Conservation (phyloP, 2,329 filamentous ascomycete species). For the Exophiala mesophila region DNA sequence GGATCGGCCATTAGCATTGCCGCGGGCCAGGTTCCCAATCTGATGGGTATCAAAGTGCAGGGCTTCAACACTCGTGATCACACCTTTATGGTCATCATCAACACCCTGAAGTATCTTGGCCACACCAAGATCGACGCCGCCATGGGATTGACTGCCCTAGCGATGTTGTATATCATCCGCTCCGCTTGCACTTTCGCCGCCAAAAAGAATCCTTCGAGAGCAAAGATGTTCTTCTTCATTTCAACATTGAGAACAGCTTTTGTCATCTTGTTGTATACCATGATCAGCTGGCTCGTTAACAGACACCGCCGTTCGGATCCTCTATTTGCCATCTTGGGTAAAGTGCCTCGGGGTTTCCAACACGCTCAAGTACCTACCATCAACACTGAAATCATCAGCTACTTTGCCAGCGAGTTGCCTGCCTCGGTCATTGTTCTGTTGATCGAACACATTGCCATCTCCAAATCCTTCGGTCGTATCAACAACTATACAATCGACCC, state of each 20-base stretch:
- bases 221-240: slow-evolving; percentile 82
- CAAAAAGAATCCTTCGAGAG: slow-evolving; percentile 62
- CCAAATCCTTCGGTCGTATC: slow-evolving; percentile 90
- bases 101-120: slow-evolving; percentile 69
- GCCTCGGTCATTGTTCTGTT: slow-evolving; percentile 88
- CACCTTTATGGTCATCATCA: slow-evolving; percentile 78
- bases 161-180: slow-evolving; percentile 72
- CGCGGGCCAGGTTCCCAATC: slow-evolving; percentile 71
- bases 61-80: slow-evolving; percentile 69
- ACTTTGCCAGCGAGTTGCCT: slow-evolving; percentile 69
- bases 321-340: slow-evolving; percentile 67
- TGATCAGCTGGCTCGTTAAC: slow-evolving; percentile 85
- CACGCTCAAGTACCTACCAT: slow-evolving; percentile 69
- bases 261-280: slow-evolving; percentile 84
- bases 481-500: slow-evolving; percentile 97
- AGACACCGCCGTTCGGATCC: slow-evolving; percentile 59
- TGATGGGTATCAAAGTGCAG: slow-evolving; percentile 71
- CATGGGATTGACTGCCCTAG: slow-evolving; percentile 77
- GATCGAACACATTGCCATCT: slow-evolving; percentile 95
- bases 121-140: slow-evolving; percentile 70
- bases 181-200: slow-evolving; percentile 59
- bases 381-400: slow-evolving; percentile 59
- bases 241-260: slow-evolving; percentile 86
- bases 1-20: slow-evolving; percentile 88
- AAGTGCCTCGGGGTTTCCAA: slow-evolving; percentile 80